Percentiles rank a stretch among this genome's conserved stretches.
Evolutionary conservation across 1,139 yeast species (phyloP).

Genomic region (Hyphopichia khmerensis): DNA sequence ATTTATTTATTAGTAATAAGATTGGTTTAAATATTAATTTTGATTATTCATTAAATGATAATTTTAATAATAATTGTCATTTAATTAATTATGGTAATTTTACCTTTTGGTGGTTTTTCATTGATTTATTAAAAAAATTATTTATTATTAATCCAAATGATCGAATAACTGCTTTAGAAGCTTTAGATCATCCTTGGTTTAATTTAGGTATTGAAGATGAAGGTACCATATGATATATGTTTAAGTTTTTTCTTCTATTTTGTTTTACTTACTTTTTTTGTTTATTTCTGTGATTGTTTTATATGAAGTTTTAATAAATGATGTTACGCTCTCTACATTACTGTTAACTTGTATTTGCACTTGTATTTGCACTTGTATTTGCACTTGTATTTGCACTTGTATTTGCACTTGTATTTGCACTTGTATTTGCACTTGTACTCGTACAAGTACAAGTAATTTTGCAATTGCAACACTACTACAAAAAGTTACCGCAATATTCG

Average conservation of each 20-base stretch:
- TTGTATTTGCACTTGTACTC: too few species aligned
- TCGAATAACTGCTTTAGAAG: conserved; percentile 66
- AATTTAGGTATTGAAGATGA: conserved; percentile 74
- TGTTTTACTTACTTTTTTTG: not conserved
- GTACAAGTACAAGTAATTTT: too few species aligned
- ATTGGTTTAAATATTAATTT: conserved; percentile 43
- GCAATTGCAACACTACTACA: too few species aligned
- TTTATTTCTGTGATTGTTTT: not conserved
- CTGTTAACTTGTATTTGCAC: too few species aligned
- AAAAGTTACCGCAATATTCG: too few species aligned
- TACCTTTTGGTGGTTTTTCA: conserved; percentile 74
- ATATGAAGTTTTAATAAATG: not conserved
- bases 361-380: not conserved
- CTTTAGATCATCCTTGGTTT: conserved; percentile 77
- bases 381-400: too few species aligned
- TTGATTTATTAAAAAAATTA: conserved; percentile 62
- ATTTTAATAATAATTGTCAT: conserved; percentile 42
- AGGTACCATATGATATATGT: conserved; percentile 27
- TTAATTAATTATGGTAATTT: conserved; percentile 51
- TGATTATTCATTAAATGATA: conserved; percentile 38
- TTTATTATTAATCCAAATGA: conserved; percentile 63
- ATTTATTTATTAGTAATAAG: conserved; percentile 41
- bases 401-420: too few species aligned
- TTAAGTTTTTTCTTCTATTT: not conserved
- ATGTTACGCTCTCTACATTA: not conserved